Percentiles rank a stretch among this genome's conserved stretches.
These are phyloP conservation scores for Coemansia sp. DNA, from an alignment of 192 early-diverging fungal genomes.

Conservation along the genomic window DNA sequence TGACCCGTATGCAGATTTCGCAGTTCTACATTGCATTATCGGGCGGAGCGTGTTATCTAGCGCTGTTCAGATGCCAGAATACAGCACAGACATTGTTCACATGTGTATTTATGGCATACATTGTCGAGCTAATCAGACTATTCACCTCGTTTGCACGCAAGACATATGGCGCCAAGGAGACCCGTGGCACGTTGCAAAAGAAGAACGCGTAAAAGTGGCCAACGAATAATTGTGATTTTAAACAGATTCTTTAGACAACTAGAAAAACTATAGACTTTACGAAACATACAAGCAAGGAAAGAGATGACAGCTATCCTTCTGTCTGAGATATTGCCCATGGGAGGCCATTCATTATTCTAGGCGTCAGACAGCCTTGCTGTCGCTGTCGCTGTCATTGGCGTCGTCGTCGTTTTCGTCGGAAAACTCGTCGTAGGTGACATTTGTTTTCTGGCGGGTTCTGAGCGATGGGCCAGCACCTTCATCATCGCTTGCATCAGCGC, in stretches of 20 bases:
- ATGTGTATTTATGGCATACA: conserved; percentile 67
- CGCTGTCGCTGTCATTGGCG: conserved; percentile 1
- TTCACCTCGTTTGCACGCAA: conserved; percentile 80
- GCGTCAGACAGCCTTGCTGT: conserved; percentile 2
- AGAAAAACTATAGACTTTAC: not conserved
- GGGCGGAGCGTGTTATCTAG: conserved; percentile 62
- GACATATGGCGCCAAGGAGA: conserved; percentile 56
- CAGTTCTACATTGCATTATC: conserved; percentile 79
- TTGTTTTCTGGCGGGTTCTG: conserved; percentile 36
- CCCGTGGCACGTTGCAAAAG: not conserved
- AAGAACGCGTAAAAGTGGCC: conserved; percentile 11
- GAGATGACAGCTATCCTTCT: not conserved
- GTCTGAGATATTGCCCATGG: not conserved
- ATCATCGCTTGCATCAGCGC: conserved; percentile 14
- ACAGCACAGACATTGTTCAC: conserved; percentile 62
- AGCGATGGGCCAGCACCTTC: conserved; percentile 24
- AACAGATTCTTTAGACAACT: not conserved
- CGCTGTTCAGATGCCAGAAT: conserved; percentile 61
- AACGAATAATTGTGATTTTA: not conserved
- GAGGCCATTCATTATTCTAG: conserved; percentile 7
- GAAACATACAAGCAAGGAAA: not conserved
- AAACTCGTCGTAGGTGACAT: conserved; percentile 12
- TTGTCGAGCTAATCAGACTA: conserved; percentile 72
- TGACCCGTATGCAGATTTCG: conserved; percentile 79
- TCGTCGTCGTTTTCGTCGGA: conserved; percentile 5